Base-by-base conservation (phyloP, 768 basidiomycete species). In the Xerocomus potaroensis region DNA sequence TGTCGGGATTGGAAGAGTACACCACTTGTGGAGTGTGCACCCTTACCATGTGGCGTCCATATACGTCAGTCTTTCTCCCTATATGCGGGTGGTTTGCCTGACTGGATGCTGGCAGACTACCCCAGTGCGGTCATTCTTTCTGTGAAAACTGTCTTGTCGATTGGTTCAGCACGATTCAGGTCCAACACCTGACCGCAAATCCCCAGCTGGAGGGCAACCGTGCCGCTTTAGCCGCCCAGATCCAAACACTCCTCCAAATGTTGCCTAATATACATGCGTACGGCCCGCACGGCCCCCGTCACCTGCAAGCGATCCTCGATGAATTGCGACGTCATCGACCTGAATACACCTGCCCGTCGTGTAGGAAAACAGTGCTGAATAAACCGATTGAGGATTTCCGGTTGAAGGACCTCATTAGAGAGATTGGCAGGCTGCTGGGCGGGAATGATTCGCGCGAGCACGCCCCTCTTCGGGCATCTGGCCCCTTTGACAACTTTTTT, bases 91-190 rank as follows among this genome's bases (percentile, higher is more conserved):
- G 22, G 43, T 27, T 45, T 10, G 6, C 16, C 27, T 54, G 31
- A 60, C 32, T 24, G 22, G 27, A 27, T 45, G 18, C 22, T 12
- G 29, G 8, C 54, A 87, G 85, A 5, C 70, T 88, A 18, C 64
- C 76, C 6, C 73, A 72, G 32, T 89, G 86, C 45, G 86, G 86
- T 3, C 86, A 89, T 62, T 76, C 78, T 0, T 87, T 82, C 58
- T 89, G 85, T 58, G 67, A 76, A 50, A 60, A 60, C 5, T 88
- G 85, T 54, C 69, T 88, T 8, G 69, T 72, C 37, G 77, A 80
- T 54, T 75, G 74, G 73, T 76, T 78, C 51, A 64, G 51, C 41
- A 75, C 76, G 3, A 73, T 66, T 0, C 73, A 78, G 41, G 68
- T 65, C 0, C 73, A 76, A 50, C 78, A 84, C 50, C 66, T 77